Evolutionary conservation across 2,329 filamentous ascomycete species (phyloP).

Genomic region (Aspergillus terreus): DNA sequence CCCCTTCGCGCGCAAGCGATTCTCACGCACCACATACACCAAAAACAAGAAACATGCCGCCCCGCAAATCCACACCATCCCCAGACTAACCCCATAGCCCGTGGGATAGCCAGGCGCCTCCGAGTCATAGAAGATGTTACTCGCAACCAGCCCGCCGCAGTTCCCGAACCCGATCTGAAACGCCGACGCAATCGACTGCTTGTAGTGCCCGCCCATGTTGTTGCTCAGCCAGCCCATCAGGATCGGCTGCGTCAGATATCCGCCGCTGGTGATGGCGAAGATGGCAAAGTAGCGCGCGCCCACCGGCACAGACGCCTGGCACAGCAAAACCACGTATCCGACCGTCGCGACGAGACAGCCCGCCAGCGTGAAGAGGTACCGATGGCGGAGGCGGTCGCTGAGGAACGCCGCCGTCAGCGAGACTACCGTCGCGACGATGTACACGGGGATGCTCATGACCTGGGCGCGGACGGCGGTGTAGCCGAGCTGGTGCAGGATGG

Average conservation of each 20-base stretch:
- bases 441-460: slow-evolving; percentile 52
- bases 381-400: slow-evolving; percentile 50
- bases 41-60: slow-evolving; percentile 28
- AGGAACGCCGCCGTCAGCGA: slow-evolving; percentile 49
- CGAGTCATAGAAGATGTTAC: slow-evolving; percentile 28
- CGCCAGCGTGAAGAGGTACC: slow-evolving; percentile 53
- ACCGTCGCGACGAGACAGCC: slow-evolving; percentile 49
- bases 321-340: slow-evolving; percentile 56
- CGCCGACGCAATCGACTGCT: slow-evolving; percentile 52
- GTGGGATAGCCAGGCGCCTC: slow-evolving; percentile 27
- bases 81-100: slow-evolving; percentile 26
- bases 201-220: slow-evolving; percentile 57
- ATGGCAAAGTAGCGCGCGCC: slow-evolving; percentile 53
- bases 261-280: slow-evolving; percentile 53
- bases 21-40: slow-evolving; percentile 34
- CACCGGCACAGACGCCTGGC: slow-evolving; percentile 45
- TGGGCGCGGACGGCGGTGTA: slow-evolving; percentile 52
- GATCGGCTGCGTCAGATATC: slow-evolving; percentile 54
- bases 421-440: slow-evolving; percentile 61
- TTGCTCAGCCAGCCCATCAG: slow-evolving; percentile 56
- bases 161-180: slow-evolving; percentile 45
- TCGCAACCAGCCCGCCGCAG: slow-evolving; percentile 32
- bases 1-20: slow-evolving; percentile 30
- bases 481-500: slow-evolving; percentile 49
- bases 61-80: slow-evolving; percentile 33